Base-by-base conservation (phyloP, 495 filamentous ascomycete genomes). In the Bacidia rubella region DNA sequence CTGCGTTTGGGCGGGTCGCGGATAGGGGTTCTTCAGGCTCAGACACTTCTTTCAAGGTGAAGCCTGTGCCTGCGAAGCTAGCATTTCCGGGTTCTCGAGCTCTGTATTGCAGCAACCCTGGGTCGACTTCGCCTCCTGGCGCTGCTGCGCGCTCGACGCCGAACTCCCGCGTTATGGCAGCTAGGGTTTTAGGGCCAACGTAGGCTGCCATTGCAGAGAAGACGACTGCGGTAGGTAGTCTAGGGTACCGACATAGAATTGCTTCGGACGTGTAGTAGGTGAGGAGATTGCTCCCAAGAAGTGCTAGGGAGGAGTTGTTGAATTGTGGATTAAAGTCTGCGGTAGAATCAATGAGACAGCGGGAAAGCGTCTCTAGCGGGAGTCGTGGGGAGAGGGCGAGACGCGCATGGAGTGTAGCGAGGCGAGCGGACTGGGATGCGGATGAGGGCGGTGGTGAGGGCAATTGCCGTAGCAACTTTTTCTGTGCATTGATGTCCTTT, bases 331-430 rank as follows among this genome's bases (percentile, higher is more conserved):
- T 74, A 0, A 73, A 62, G 64, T 97, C 89, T 19, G 90, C 88
- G 17, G 89, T 84, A 26, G 75, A 69, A 68, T 96, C 84, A 60
- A 97, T 79, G 47, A 98, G 78, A 46, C 86, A 78, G 38, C 92
- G 81, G 51, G 87, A 88, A 49, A 98, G 81, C 1, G 84, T 87
- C 65, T 94, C 75, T 27, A 94, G 69, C 7, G 92, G 93, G 57
- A 96, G 74, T 65, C 81, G 82, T 29, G 77, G 72, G 26, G 90
- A 81, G 54, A 98, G 81, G 49, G 79, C 79, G 45, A 98, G 82
- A 62, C 92, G 89, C 62, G 89, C 84, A 68, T 95, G 90, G 27
- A 98, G 81, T 52, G 92, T 88, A 56, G 90, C 80, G 62, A 98
- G 85, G 71, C 95, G 95, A 52, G 90, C 82, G 49, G 92, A 96